Base-by-base conservation (phyloP, 2,329 filamentous ascomycete genomes). In the Botrytis aclada region DNA sequence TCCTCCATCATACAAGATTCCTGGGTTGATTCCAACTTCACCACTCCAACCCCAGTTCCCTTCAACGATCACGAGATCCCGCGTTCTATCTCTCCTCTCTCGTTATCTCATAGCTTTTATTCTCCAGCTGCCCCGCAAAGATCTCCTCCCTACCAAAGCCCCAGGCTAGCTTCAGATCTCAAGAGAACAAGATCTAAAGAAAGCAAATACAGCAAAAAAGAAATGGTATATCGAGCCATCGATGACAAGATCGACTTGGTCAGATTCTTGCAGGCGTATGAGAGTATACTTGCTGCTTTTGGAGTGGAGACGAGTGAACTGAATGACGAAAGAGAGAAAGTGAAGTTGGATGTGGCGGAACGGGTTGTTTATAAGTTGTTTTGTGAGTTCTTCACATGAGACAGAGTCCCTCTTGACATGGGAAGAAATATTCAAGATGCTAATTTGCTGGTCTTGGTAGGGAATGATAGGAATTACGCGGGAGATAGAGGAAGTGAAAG, bases 141-240 rank as follows among this genome's bases (percentile, higher is more conserved):
- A 16, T 18, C 43, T 12, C 32, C 22, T 20, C 32, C 9, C 20
- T 22, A n/a, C 4, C 18, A 41, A 12, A 8, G 6, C 1, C 8
- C 45, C 4, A 29, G 22, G 3, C 9, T 34, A 12, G 25, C 9
- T 6, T 2, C 18, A 32, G 22, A 16, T 12, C 1, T 22, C 0
- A 16, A 5, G 6, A 16, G 4, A 2, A 20, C 1, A 22, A 39
- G 12, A 12, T 20, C 10, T 3, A 8, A 16, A 12, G 16, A 16
- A 12, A 39, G 18, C 22, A 41, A 41, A 25, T 67, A 56, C 7
- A 67, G 65, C 32, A 67, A 67, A 25, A 37, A 67, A 16, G 47
- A 39, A 32, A 67, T 67, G 65, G 65, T 67, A 16, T 67, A 67
- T 56, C 65, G 65, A 41, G 65, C 47, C 29, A 67, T 67, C 34